Percentiles rank a stretch among this genome's conserved stretches.
These are phyloP conservation scores for Hamamelis virginiana DNA, from an alignment of 164 flowering plant species.

Conservation along the genomic window DNA sequence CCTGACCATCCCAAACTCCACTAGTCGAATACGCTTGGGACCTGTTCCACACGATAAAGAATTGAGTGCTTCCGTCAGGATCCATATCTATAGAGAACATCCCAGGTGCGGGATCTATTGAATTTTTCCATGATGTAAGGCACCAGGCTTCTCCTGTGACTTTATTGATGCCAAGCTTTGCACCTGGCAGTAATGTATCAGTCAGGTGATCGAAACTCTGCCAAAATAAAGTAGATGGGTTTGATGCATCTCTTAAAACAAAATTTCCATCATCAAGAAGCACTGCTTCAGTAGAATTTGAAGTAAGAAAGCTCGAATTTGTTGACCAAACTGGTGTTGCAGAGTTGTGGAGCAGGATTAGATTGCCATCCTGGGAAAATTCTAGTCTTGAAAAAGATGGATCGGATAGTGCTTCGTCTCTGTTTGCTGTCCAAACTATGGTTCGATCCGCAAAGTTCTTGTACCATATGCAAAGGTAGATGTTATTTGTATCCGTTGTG, in stretches of 20 bases:
- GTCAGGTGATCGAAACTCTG: background rate
- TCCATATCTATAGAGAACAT: background rate
- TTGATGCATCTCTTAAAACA: background rate
- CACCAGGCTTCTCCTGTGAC: no score
- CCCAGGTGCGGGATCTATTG: background rate
- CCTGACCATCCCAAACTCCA: conserved; percentile 1
- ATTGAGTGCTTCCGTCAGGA: background rate
- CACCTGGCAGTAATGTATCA: conserved; percentile 4
- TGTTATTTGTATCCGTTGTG: no score
- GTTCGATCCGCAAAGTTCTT: no score
- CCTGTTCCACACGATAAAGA: background rate
- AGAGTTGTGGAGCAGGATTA: background rate
- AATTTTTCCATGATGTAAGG: background rate
- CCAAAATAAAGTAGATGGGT: background rate
- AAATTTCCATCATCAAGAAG: conserved; percentile 4
- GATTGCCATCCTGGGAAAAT: background rate
- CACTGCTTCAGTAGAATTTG: background rate
- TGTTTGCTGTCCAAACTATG: no score
- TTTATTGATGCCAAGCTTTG: background rate
- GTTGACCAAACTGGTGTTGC: background rate
- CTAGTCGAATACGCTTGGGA: background rate
- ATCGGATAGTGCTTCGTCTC: no score
- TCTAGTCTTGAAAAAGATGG: no score
- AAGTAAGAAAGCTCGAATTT: background rate
- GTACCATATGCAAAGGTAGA: no score